Percentiles rank a stretch among this genome's conserved stretches.
Conservation (phyloP, 2,329 filamentous ascomycete genomes). For the Colletotrichum camelliae region DNA sequence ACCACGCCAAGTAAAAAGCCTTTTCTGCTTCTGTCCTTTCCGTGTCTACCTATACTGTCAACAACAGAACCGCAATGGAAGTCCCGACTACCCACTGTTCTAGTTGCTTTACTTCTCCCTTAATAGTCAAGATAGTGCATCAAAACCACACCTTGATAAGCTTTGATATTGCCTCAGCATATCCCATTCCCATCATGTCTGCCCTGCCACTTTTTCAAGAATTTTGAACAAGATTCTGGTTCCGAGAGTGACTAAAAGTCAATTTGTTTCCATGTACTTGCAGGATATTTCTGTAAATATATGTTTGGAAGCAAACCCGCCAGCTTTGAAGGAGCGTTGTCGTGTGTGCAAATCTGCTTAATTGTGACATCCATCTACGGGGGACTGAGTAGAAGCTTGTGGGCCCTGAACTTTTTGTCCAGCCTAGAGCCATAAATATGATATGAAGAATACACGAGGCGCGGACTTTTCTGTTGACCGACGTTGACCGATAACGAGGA, state of each 20-base stretch:
- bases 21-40: background rate
- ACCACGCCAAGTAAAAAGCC: background rate
- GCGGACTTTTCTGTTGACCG: background rate
- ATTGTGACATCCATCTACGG: background rate
- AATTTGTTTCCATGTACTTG: background rate
- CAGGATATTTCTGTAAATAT: background rate
- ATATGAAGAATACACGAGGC: background rate
- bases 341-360: background rate
- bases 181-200: background rate
- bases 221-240: background rate
- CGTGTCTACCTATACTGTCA: background rate
- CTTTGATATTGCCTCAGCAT: background rate
- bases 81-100: fast-evolving
- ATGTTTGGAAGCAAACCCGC: background rate
- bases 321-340: background rate
- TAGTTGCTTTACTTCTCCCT: background rate
- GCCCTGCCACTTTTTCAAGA: background rate
- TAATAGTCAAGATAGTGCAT: background rate
- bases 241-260: background rate
- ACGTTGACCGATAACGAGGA: background rate
- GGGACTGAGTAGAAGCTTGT: background rate
- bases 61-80: background rate
- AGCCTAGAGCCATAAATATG: background rate
- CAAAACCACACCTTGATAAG: background rate
- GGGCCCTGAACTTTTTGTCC: background rate